Conservation (phyloP, 805 yeast genomes). For the Hanseniaspora lindneri region DNA sequence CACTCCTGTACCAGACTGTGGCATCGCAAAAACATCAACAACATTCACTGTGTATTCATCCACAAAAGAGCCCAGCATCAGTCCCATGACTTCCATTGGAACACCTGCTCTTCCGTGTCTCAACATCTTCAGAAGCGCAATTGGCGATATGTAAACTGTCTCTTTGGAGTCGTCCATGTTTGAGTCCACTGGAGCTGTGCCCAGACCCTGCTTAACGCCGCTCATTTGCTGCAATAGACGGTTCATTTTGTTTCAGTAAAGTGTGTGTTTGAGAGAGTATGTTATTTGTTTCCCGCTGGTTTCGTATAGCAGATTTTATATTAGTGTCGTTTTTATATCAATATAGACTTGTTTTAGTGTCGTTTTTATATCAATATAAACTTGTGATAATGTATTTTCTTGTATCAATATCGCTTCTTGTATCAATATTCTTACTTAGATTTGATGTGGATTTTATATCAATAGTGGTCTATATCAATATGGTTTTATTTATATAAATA, state of each 20-base stretch:
- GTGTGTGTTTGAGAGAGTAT: too few species aligned
- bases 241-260: constrained; percentile 26
- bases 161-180: constrained; percentile 90
- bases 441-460: too few species aligned
- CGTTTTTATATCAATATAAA: too few species aligned
- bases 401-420: too few species aligned
- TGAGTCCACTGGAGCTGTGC: constrained; percentile 47
- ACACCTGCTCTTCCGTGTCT: constrained; percentile 93
- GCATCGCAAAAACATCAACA: constrained; percentile 98
- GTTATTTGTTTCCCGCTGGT: too few species aligned
- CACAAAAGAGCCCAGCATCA: constrained; percentile 95
- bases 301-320: too few species aligned
- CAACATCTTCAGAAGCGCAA: constrained; percentile 90
- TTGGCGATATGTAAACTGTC: constrained; percentile 89
- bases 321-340: too few species aligned
- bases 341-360: too few species aligned
- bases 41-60: constrained; percentile 96
- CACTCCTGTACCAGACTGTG: constrained; percentile 96
- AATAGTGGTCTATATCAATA: too few species aligned
- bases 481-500: too few species aligned
- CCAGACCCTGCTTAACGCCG: constrained; percentile 34
- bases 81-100: constrained; percentile 88
- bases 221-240: constrained; percentile 35
- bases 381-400: too few species aligned
- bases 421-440: too few species aligned